Evolutionary conservation across 306 rosid genomes (phyloP).

Genomic region (Corylus americana): DNA sequence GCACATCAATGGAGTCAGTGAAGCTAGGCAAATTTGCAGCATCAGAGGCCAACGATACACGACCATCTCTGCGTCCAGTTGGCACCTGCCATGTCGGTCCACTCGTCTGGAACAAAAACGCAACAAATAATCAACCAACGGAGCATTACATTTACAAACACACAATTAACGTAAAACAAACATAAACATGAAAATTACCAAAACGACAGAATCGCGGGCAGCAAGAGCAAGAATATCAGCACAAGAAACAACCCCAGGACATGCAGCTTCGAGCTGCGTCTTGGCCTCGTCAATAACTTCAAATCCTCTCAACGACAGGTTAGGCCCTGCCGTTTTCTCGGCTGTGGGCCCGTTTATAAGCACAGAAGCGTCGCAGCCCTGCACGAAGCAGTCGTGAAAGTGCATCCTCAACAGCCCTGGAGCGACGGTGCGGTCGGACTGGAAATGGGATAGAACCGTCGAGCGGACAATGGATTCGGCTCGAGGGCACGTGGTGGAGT

Average conservation of each 20-base stretch:
- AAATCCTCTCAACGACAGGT: constrained; percentile 29
- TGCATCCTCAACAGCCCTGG: constrained; percentile 48
- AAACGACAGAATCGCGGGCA: constrained; percentile 53
- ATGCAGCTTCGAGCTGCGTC: constrained; percentile 44
- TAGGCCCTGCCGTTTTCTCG: constrained; percentile 13
- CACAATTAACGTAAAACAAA: neutral
- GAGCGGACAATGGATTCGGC: constrained; percentile 49
- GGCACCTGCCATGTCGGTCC: constrained; percentile 57
- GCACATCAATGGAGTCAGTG: constrained; percentile 39
- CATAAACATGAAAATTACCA: constrained; percentile 27
- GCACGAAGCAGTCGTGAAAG: constrained; percentile 54
- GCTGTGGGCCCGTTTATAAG: constrained; percentile 32
- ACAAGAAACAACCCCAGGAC: constrained; percentile 58
- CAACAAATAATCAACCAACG: neutral
- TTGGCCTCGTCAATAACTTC: constrained; percentile 55
- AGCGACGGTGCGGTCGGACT: constrained; percentile 33
- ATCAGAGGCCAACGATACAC: constrained; percentile 52
- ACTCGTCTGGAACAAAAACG: constrained; percentile 19
- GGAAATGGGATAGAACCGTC: constrained; percentile 34
- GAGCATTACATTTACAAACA: too few relatives aligned
- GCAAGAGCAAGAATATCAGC: constrained; percentile 57
- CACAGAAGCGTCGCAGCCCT: constrained; percentile 52
- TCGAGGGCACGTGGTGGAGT: constrained; percentile 29
- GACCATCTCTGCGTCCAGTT: constrained; percentile 60
- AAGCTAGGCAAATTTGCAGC: constrained; percentile 33